Evolutionary conservation across 768 basidiomycete species (phyloP).

Genomic region (Psilocybe sp.): DNA sequence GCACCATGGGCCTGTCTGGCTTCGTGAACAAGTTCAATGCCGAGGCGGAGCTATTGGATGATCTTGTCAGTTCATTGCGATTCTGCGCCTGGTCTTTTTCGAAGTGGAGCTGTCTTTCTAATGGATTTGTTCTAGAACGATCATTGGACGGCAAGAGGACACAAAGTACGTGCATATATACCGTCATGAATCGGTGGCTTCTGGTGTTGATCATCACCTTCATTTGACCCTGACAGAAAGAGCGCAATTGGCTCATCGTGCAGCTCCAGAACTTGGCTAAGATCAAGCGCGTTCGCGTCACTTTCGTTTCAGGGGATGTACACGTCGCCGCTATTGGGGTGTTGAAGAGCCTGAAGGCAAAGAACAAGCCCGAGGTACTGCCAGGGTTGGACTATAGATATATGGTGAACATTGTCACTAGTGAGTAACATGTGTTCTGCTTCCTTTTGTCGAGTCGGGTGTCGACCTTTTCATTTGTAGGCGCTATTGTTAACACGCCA

Average conservation of each 20-base stretch:
- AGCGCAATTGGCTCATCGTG: conserved; percentile 86
- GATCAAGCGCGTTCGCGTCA: conserved; percentile 64
- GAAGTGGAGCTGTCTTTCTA: background rate
- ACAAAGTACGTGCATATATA: conserved; percentile 53
- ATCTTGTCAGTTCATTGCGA: conserved; percentile 52
- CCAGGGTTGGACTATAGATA: conserved; percentile 73
- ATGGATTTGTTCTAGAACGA: conserved; percentile 56
- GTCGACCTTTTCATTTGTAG: conserved; percentile 26
- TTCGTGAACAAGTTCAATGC: conserved; percentile 90
- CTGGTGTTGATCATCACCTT: background rate
- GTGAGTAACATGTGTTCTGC: conserved; percentile 33
- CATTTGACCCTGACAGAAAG: conserved; percentile 47
- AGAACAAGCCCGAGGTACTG: conserved; percentile 43
- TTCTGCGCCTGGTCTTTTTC: no score
- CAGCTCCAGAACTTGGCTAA: conserved; percentile 73
- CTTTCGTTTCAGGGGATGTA: conserved; percentile 90
- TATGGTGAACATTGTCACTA: conserved; percentile 88
- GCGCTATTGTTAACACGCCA: conserved; percentile 92
- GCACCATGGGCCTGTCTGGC: conserved; percentile 65
- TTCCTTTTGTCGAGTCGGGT: background rate
- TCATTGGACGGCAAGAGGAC: conserved; percentile 83
- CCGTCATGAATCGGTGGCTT: background rate
- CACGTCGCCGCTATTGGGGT: conserved; percentile 86
- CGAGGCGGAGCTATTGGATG: conserved; percentile 93
- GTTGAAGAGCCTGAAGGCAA: conserved; percentile 63